Base-by-base conservation (phyloP, 164 flowering plant genomes). In the Chimonanthus salicifolius region DNA sequence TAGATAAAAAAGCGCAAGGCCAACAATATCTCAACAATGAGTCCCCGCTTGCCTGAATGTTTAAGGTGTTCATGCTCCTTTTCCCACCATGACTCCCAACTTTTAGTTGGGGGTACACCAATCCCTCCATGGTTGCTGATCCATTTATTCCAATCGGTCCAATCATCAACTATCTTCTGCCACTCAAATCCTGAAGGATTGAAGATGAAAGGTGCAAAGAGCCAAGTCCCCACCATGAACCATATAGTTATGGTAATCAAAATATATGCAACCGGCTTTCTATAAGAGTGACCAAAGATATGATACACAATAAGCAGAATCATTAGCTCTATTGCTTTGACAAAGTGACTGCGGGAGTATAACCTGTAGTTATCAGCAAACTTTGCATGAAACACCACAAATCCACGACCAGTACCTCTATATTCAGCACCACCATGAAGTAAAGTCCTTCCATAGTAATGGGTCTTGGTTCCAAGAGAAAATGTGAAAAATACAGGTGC, bases 1-100 rank as follows among this genome's bases (percentile, higher is more conserved):
- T 90, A 95, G 73, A 95, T 83, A 72, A 96, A 94, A 77, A 96
- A 96, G 21, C 99, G 84, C 21, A 89, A 65, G 8, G 99, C 78
- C 65, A 96, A 76, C 69, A 92, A 9, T 66, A 92, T 90, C 86
- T 96, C 98, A 10, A 82, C 86, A 68, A 88, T 72, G 16, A 83
- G 80, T 4, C 99, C 99, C 70, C 94, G 91, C 71, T 81, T 84
- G 70, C 99, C 99, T 79, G 99, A 83, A 78, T 88, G 80, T 6
- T 80, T 91, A 50, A 96, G 97, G 85, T 96, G 99, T 60, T 90
- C 94, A 71, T 92, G 97, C 76, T 96, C 98, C 77, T 90, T 91
- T 72, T 94, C 98, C 99, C 98, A 96, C 99, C 98, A 96, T 43
- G 99, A 94, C 78, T 96, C 99, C 99, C 99, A 96, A 82, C 99